Evolutionary conservation across 1,284 basidiomycete species (phyloP), one percentile per base, ranked within the genome.

Genomic region (Dichomitus squalens): DNA sequence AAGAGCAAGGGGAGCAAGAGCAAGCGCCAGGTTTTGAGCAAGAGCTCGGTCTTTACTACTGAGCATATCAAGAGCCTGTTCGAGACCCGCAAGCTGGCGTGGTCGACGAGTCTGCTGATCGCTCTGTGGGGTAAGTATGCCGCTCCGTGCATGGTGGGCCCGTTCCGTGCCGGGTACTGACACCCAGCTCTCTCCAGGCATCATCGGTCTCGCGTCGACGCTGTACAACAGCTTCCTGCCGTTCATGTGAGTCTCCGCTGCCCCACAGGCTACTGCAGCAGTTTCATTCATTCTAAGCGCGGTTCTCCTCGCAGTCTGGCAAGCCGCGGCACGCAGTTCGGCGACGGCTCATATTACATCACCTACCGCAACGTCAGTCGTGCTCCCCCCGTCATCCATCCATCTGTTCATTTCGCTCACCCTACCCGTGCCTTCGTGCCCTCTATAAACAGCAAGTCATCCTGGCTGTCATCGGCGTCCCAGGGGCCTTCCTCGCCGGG

Each of bases 401-500:
- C 55, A 36, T 9, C 49, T 40, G 6, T 33, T n/a, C 33, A 41
- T 41, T 21, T 11, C 40, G 40, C 40, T 41, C 25, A 41, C 40
- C 18, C 36, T 55, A n/a, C n/a, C 27, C 46, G 3, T 36, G 47
- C 27, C 25, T 20, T 20, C 14, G 38, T 9, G 6, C 2, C 38
- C 18, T 7, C 18, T 4, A 11, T 7, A 40, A 56, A 41, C 64
- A 82, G 79, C 79, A 78, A 73, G 79, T 78, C 27, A 88, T 90
- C 58, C 69, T 91, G 27, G 84, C 82, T 51, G 75, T 82, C 1
- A 79, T 86, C 53, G 87, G 88, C 4, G 79, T 92, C 16, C 88
- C 88, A 2, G 86, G 87, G 5, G 85, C 86, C 0, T 73, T 89
- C 31, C 67, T 85, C 47, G 87, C 83, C 4, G 87, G 84, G 2